A percentile compares a stretch with the other conserved stretches of the same genome.
These are phyloP conservation scores for Phalaenopsis aphrodite DNA, from an alignment of 106 monocot genomes.

Conservation along the genomic window DNA sequence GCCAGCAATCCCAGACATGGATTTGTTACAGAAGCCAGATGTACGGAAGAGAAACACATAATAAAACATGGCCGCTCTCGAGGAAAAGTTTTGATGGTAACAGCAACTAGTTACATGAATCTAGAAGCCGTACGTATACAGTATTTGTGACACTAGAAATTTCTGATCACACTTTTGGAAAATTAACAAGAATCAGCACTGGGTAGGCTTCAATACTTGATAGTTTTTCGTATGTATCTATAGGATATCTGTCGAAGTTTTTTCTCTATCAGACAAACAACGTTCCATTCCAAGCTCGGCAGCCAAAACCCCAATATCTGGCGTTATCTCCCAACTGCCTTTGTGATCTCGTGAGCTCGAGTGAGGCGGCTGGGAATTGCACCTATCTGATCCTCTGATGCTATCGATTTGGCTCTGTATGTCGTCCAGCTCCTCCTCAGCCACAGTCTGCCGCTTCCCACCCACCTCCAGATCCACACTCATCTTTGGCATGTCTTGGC, in stretches of 20 bases:
- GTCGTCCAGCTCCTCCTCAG: slow-evolving; percentile 47
- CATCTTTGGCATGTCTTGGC: slow-evolving; percentile 24
- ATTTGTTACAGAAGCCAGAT: too few relatives aligned
- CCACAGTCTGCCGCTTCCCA: slow-evolving; percentile 39
- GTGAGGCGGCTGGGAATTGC: slow-evolving; percentile 21
- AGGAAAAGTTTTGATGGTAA: too few relatives aligned
- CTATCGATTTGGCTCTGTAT: slow-evolving; percentile 56
- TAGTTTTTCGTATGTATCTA: neutral
- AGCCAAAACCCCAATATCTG: slow-evolving; percentile 27
- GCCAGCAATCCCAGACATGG: too few relatives aligned
- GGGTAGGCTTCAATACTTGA: too few relatives aligned
- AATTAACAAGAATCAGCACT: too few relatives aligned
- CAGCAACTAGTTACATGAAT: too few relatives aligned
- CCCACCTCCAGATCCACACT: slow-evolving; percentile 46
- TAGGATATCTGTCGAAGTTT: neutral
- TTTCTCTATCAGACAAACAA: slow-evolving; percentile 23
- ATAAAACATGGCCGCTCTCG: too few relatives aligned
- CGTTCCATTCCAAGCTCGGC: slow-evolving; percentile 31
- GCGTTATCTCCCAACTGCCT: slow-evolving; percentile 27
- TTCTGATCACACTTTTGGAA: too few relatives aligned
- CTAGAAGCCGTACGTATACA: too few relatives aligned
- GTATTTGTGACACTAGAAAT: too few relatives aligned
- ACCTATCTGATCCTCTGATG: slow-evolving; percentile 19
- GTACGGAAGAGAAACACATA: too few relatives aligned
- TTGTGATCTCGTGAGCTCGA: slow-evolving; percentile 15